Base-by-base conservation (phyloP, 2,329 filamentous ascomycete genomes). In the Geosmithia morbida region DNA sequence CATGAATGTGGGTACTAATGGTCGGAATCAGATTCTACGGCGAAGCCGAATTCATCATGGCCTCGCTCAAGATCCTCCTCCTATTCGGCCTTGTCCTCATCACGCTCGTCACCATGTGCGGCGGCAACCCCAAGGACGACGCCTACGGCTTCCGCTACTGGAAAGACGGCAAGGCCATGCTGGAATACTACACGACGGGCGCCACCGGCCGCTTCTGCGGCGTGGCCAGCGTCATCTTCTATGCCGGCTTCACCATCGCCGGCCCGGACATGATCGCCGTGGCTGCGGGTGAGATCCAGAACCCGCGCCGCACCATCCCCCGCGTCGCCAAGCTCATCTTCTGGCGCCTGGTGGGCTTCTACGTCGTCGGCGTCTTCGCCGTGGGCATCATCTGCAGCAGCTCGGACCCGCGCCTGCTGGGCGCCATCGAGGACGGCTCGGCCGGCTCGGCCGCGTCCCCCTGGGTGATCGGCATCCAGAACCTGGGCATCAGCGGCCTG, bases 281-380 rank as follows among this genome's bases (percentile, higher is more conserved):
- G 45, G 65, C 68, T 1, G 63, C 66, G 2, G 69, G 67, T 43
- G 81, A 85, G 61, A 74, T 80, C 17, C 72, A 80, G 55, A 81
- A 83, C 57, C 81, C 81, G 2, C 72, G 81, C 41, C 61, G 64
- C 20, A 74, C 78, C 29, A 77, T 88, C 61, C 83, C 83, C 1
- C 74, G 72, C 49, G 83, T 83, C 1, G 85, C 76, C 65, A 85
- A 84, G 52, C 78, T 79, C 43, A 80, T 86, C 33, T 86, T 87
- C 62, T 85, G 82, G 61, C 79, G 84, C 45, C 67, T 87, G 30
- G 81, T 80, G 0, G 64, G 72, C 1, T 86, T 87, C 64, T 87
- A 86, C 62, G 72, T 86, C n/a, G 68, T 87, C 58, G 52, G 68
- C 69, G 72, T 81, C 40, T 73, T 79, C 48, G 67, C 69, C 13